These are phyloP conservation scores for Saccharomyces hybrid DNA, from an alignment of 1,139 yeast genomes.

Conservation along the genomic window DNA sequence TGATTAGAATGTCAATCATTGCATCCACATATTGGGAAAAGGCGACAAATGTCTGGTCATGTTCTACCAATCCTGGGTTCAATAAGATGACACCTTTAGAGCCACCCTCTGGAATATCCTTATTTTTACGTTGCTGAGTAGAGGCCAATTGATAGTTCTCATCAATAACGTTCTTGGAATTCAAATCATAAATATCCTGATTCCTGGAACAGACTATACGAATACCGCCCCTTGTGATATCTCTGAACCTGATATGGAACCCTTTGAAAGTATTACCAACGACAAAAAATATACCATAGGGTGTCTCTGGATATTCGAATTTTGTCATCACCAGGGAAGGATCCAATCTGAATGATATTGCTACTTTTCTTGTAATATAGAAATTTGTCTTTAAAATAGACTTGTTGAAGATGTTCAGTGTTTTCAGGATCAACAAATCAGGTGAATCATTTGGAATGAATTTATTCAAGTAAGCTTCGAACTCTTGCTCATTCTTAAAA, in stretches of 20 bases:
- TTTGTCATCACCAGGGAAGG: conserved; percentile 73
- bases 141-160: conserved; percentile 94
- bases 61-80: conserved; percentile 67
- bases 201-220: conserved; percentile 89
- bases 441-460: conserved; percentile 70
- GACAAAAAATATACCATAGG: conserved; percentile 90
- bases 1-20: conserved; percentile 75
- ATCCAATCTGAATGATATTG: conserved; percentile 83
- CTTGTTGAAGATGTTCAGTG: conserved; percentile 77
- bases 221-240: conserved; percentile 97
- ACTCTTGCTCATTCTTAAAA: conserved; percentile 68
- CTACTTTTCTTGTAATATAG: conserved; percentile 90
- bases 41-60: conserved; percentile 75
- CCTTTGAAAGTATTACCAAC: conserved; percentile 97
- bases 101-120: conserved; percentile 99
- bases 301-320: conserved; percentile 84
- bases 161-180: conserved; percentile 84
- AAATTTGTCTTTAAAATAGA: conserved; percentile 89
- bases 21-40: conserved; percentile 92
- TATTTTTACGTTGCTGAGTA: conserved; percentile 94
- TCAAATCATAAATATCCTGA: conserved; percentile 76
- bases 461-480: conserved; percentile 58
- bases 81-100: conserved; percentile 93
- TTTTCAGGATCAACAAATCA: conserved; percentile 73
- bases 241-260: conserved; percentile 94